Evolutionary conservation across 345 rosid species (phyloP).

Genomic region (Boechera retrofracta): DNA sequence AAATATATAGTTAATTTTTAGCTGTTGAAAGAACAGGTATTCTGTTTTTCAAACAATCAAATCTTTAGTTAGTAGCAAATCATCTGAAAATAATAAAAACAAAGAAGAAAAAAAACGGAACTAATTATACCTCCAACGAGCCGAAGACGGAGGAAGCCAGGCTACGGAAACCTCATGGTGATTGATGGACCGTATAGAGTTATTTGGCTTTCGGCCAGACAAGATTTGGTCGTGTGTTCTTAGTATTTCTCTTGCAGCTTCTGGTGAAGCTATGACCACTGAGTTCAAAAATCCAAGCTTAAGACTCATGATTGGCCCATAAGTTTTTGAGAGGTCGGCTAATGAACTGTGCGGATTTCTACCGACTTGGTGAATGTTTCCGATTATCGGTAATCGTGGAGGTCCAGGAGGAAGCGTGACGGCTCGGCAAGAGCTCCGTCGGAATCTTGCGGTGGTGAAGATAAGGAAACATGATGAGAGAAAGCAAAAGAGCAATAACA

Average conservation of each 20-base stretch:
- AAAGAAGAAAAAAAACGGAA: background rate
- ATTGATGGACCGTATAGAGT: slow-evolving; percentile 10
- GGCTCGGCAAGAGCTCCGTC: background rate
- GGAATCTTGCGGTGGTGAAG: slow-evolving; percentile 32
- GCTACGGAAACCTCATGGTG: slow-evolving; percentile 36
- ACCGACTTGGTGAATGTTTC: slow-evolving; percentile 51
- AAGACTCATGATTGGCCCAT: slow-evolving; percentile 53
- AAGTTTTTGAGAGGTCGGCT: slow-evolving; percentile 36
- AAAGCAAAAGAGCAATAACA: slow-evolving; percentile 42
- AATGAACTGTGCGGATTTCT: slow-evolving; percentile 42
- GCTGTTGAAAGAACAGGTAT: too few relatives aligned
- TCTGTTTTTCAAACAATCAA: background rate
- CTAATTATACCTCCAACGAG: slow-evolving; percentile 44
- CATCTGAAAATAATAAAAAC: background rate
- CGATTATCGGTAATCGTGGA: slow-evolving; percentile 41
- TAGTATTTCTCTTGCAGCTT: slow-evolving; percentile 32
- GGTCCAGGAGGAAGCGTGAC: slow-evolving; percentile 36
- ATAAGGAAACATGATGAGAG: slow-evolving; percentile 47
- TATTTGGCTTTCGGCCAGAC: slow-evolving; percentile 17
- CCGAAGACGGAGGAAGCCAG: slow-evolving; percentile 31
- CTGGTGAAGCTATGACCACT: slow-evolving; percentile 34
- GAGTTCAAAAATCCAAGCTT: slow-evolving; percentile 32
- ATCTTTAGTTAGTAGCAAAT: background rate
- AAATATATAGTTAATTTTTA: too few relatives aligned
- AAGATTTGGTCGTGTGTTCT: slow-evolving; percentile 43